Evolutionary conservation across 2,329 filamentous ascomycete species (phyloP).

Genomic region (Fusarium irregulare): DNA sequence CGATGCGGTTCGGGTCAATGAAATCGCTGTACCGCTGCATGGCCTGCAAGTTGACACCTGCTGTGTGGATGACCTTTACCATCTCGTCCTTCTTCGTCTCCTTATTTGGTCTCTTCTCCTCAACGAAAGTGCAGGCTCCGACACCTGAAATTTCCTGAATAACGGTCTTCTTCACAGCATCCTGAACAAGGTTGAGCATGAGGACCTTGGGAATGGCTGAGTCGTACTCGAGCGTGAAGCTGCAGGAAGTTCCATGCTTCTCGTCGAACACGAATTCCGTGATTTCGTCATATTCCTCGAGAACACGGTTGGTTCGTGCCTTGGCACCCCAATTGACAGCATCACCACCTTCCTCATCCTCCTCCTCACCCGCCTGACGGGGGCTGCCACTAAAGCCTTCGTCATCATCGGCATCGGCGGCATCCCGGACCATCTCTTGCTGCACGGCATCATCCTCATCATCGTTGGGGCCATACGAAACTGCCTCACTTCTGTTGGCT

Average conservation of each 20-base stretch:
- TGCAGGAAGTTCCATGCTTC: conserved; percentile 76
- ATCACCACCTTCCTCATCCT: conserved; percentile 53
- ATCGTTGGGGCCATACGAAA: conserved; percentile 92
- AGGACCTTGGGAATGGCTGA: conserved; percentile 86
- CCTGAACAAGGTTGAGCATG: conserved; percentile 90
- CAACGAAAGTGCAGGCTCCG: conserved; percentile 72
- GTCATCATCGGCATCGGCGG: conserved; percentile 69
- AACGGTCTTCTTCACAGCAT: conserved; percentile 79
- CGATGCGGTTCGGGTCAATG: conserved; percentile 86
- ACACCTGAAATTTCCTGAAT: conserved; percentile 89
- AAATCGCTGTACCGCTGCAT: conserved; percentile 90
- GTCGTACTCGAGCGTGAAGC: conserved; percentile 86
- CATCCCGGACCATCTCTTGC: conserved; percentile 69
- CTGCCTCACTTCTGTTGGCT: conserved; percentile 81
- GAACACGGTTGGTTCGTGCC: conserved; percentile 72
- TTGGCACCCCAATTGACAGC: conserved; percentile 55
- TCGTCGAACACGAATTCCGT: conserved; percentile 85
- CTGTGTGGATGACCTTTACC: conserved; percentile 74
- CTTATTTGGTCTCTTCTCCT: conserved; percentile 62
- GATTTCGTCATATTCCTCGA: conserved; percentile 72
- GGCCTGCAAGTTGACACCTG: conserved; percentile 87
- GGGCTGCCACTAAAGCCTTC: conserved; percentile 64
- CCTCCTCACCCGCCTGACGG: conserved; percentile 53
- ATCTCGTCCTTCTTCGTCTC: conserved; percentile 57
- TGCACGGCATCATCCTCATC: conserved; percentile 87